Evolutionary conservation across 768 basidiomycete genomes (phyloP).

Genomic region (Stropharia rugosoannulata): DNA sequence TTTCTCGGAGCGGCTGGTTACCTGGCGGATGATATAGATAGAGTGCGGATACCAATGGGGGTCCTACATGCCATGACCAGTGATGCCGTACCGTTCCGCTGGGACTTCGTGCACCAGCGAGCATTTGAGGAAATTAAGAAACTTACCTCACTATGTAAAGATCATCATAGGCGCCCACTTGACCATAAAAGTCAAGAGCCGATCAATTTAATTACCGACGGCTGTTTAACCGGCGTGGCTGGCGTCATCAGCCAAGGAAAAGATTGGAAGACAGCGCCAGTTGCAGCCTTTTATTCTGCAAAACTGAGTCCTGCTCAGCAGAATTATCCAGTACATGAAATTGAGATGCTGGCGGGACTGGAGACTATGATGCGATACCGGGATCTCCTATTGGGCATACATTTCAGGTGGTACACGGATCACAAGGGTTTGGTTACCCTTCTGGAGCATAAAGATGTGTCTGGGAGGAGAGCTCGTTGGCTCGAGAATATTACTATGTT

Average conservation of each 20-base stretch:
- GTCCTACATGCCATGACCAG: too few species aligned
- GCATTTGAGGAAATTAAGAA: too few species aligned
- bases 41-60: too few species aligned
- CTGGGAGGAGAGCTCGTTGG: constrained; percentile 36
- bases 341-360: constrained; percentile 31
- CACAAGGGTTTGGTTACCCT: constrained; percentile 32
- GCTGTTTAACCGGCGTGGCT: constrained; percentile 20
- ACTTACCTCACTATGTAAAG: too few species aligned
- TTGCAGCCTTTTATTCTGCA: constrained; percentile 28
- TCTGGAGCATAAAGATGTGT: constrained; percentile 32
- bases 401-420: constrained; percentile 31
- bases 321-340: constrained; percentile 18
- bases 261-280: constrained; percentile 12
- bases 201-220: constrained; percentile 21
- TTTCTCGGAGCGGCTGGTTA: too few species aligned
- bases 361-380: constrained; percentile 30
- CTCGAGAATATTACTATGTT: constrained; percentile 35
- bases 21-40: too few species aligned
- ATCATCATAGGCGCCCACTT: too few species aligned
- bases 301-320: constrained; percentile 29
- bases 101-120: too few species aligned
- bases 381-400: constrained; percentile 26
- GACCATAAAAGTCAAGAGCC: too few species aligned
- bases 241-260: constrained; percentile 19
- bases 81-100: too few species aligned